These are phyloP conservation scores for Alternaria novae-zelandiae DNA, from an alignment of 2,329 filamentous ascomycete genomes.

Conservation along the genomic window DNA sequence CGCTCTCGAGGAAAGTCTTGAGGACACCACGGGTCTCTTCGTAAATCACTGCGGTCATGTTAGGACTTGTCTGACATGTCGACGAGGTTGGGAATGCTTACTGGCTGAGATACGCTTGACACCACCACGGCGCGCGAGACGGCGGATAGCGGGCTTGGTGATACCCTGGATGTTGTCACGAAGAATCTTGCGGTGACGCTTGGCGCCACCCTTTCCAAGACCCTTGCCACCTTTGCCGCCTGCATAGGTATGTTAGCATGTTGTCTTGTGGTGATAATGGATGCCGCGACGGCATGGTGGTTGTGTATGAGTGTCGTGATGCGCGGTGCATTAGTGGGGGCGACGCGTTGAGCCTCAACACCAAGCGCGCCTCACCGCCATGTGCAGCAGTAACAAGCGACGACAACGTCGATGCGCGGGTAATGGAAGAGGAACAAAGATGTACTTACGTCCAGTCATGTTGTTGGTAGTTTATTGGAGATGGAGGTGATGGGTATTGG, in stretches of 20 bases:
- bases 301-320: slow-evolving; percentile 23
- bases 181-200: slow-evolving; percentile 63
- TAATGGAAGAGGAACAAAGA: slow-evolving; percentile 13
- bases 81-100: slow-evolving; percentile 36
- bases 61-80: slow-evolving; percentile 19
- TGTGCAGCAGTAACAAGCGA: slow-evolving; percentile 11
- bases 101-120: slow-evolving; percentile 61
- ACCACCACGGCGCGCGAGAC: slow-evolving; percentile 62
- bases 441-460: slow-evolving; percentile 55
- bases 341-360: slow-evolving; percentile 41
- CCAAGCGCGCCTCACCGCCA: slow-evolving; percentile 28
- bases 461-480: slow-evolving; percentile 37
- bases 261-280: slow-evolving; percentile 11
- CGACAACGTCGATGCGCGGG: slow-evolving; percentile 20
- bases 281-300: slow-evolving; percentile 21
- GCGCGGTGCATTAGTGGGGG: slow-evolving; percentile 17
- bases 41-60: slow-evolving; percentile 68
- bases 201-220: slow-evolving; percentile 62
- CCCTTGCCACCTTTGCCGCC: slow-evolving; percentile 63
- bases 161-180: slow-evolving; percentile 64
- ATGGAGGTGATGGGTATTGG: slow-evolving; percentile 27
- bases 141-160: slow-evolving; percentile 61
- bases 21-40: slow-evolving; percentile 79
- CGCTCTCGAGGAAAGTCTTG: slow-evolving; percentile 78
- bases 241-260: slow-evolving; percentile 46